A percentile compares a stretch with the other conserved stretches of the same genome.
phyloP scores from a whole-genome alignment of 2,329 filamentous ascomycete genomes.

The Tolypocladium endophyticum region DNA sequence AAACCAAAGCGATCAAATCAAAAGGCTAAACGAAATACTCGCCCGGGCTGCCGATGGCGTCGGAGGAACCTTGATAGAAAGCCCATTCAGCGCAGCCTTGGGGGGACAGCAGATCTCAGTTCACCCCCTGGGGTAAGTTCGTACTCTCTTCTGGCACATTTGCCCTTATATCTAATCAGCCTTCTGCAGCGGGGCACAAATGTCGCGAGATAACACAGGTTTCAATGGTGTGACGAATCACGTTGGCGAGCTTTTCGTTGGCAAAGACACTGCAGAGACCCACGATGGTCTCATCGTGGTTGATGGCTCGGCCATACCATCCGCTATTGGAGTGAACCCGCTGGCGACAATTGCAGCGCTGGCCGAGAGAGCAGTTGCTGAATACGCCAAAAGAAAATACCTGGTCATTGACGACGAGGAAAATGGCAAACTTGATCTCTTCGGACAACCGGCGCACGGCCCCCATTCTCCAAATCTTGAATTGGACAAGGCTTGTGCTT shows the following conservation, averaged over 20 bases:
- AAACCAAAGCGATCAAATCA: conserved; percentile 42
- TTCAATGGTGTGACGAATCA: conserved; percentile 50
- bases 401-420: conserved; percentile 34
- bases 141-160: background rate
- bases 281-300: conserved; percentile 50
- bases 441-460: conserved; percentile 35
- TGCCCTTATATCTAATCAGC: background rate
- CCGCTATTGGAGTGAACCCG: conserved; percentile 54
- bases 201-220: conserved; percentile 49
- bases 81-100: conserved; percentile 46
- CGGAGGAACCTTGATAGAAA: conserved; percentile 49
- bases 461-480: background rate
- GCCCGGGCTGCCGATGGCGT: conserved; percentile 44
- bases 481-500: background rate
- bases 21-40: conserved; percentile 39
- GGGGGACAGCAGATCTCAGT: conserved; percentile 51
- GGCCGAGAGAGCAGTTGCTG: conserved; percentile 51
- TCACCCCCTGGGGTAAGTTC: conserved; percentile 44
- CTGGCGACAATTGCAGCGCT: conserved; percentile 60
- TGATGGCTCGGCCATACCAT: conserved; percentile 51
- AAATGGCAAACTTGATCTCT: conserved; percentile 42
- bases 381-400: conserved; percentile 28
- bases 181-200: conserved; percentile 43
- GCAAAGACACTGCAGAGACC: conserved; percentile 33
- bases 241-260: conserved; percentile 47